These are phyloP conservation scores for Raddia distichophylla DNA, from an alignment of 176 grass and related monocot species.

Conservation along the genomic window DNA sequence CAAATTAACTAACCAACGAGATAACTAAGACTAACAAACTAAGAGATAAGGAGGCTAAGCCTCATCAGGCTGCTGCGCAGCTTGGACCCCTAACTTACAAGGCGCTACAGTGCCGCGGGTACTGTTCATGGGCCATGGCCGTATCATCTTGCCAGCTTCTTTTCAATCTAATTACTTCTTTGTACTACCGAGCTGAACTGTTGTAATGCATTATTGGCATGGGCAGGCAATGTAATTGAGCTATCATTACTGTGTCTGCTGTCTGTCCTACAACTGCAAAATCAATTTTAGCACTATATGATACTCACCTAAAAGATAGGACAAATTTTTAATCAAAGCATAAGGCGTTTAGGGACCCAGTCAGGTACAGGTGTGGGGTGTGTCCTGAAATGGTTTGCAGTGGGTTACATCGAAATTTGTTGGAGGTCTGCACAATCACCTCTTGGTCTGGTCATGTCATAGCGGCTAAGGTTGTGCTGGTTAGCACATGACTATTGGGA, in stretches of 20 bases:
- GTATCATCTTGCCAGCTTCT: background rate
- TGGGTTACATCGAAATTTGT: background rate
- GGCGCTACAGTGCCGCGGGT: too few species aligned
- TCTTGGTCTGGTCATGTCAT: slow-evolving; percentile 19
- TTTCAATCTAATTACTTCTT: background rate
- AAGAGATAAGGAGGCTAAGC: too few species aligned
- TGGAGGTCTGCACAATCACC: background rate
- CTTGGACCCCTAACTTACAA: too few species aligned
- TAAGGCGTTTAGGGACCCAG: background rate
- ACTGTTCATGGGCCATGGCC: too few species aligned
- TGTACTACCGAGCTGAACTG: background rate
- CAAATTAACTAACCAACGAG: too few species aligned
- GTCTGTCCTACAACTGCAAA: background rate
- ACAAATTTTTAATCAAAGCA: background rate
- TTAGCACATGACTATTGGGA: background rate
- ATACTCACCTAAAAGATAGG: background rate
- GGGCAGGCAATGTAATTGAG: background rate
- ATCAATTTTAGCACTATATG: slow-evolving; percentile 18
- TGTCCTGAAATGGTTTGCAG: background rate
- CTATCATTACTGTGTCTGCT: slow-evolving; percentile 21
- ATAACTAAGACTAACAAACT: too few species aligned
- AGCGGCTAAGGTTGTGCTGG: background rate
- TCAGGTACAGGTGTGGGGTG: background rate
- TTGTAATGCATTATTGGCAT: slow-evolving; percentile 1
- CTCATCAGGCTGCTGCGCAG: too few species aligned